These are phyloP conservation scores for Naganishia sp. DNA, from an alignment of 1,284 basidiomycete genomes.

Conservation along the genomic window DNA sequence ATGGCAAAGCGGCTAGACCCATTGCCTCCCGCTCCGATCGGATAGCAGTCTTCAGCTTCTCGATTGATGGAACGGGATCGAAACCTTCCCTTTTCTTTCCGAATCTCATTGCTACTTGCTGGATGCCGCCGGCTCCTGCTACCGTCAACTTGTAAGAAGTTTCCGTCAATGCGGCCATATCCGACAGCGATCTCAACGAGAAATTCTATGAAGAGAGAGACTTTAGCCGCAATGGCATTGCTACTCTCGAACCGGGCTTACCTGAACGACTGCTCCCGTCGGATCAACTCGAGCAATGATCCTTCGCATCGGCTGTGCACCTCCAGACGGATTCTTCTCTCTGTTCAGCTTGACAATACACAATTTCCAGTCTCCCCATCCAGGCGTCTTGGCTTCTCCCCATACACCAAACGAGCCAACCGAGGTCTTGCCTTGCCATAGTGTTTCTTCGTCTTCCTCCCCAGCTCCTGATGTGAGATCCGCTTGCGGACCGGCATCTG, in stretches of 20 bases:
- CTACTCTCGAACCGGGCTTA: constrained; percentile 36
- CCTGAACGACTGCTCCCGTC: constrained; percentile 46
- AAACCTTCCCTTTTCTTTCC: constrained; percentile 28
- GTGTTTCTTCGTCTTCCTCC: constrained; percentile 77
- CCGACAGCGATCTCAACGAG: constrained; percentile 25
- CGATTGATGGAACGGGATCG: constrained; percentile 26
- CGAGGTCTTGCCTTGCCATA: constrained; percentile 64
- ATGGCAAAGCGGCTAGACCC: constrained; percentile 15
- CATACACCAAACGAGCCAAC: constrained; percentile 60
- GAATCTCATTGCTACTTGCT: constrained; percentile 29
- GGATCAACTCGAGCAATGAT: constrained; percentile 51
- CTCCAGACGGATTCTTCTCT: constrained; percentile 35
- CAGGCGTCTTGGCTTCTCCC: constrained; percentile 3
- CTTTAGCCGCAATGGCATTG: neutral
- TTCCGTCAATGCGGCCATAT: constrained; percentile 12
- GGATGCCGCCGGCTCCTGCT: constrained; percentile 21
- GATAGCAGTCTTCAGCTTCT: constrained; percentile 25
- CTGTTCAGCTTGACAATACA: constrained; percentile 49
- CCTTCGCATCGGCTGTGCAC: constrained; percentile 41
- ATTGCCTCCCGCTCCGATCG: constrained; percentile 21
- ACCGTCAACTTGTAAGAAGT: constrained; percentile 21
- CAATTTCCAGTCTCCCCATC: constrained; percentile 37
- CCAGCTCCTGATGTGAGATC: constrained; percentile 46
- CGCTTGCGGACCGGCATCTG: constrained; percentile 40
- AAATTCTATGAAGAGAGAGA: constrained; percentile 16